These are phyloP conservation scores for Arctostaphylos glauca DNA, from an alignment of 148 eudicot species.

Conservation along the genomic window DNA sequence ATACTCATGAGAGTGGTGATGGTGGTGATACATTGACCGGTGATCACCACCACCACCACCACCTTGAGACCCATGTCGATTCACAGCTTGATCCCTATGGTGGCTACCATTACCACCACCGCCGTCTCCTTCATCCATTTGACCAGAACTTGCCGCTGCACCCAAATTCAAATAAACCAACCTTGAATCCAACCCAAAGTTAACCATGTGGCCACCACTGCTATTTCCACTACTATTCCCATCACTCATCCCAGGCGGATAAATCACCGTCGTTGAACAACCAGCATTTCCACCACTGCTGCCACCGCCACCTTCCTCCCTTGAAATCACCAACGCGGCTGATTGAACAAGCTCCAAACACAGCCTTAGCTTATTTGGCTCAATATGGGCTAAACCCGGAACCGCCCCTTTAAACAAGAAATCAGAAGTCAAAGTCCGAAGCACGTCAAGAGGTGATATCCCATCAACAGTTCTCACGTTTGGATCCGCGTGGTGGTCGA, in stretches of 20 bases:
- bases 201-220: slow-evolving; percentile 28
- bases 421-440: slow-evolving; percentile 82
- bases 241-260: slow-evolving; percentile 30
- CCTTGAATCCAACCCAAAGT: slow-evolving; percentile 62
- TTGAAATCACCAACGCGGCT: slow-evolving; percentile 89
- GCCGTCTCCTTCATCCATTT: slow-evolving; percentile 30
- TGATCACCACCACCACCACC: slow-evolving; percentile 23
- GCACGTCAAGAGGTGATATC: slow-evolving; percentile 73
- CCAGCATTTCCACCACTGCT: slow-evolving; percentile 25
- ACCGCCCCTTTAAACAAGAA: slow-evolving; percentile 87
- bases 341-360: slow-evolving; percentile 93
- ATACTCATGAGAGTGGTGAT: slow-evolving; percentile 42
- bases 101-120: slow-evolving; percentile 13
- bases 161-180: slow-evolving; percentile 76
- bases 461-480: slow-evolving; percentile 78
- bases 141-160: slow-evolving; percentile 35
- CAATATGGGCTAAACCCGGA: slow-evolving; percentile 78
- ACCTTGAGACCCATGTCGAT: slow-evolving; percentile 25
- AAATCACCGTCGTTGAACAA: slow-evolving; percentile 24
- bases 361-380: slow-evolving; percentile 88
- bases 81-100: slow-evolving; percentile 25
- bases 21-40: slow-evolving; percentile 51
- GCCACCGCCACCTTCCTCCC: slow-evolving; percentile 61
- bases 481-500: slow-evolving; percentile 98
- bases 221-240: slow-evolving; percentile 22